Evolutionary conservation across 2,329 filamentous ascomycete genomes (phyloP).

Genomic region (Clarireedia paspali): DNA sequence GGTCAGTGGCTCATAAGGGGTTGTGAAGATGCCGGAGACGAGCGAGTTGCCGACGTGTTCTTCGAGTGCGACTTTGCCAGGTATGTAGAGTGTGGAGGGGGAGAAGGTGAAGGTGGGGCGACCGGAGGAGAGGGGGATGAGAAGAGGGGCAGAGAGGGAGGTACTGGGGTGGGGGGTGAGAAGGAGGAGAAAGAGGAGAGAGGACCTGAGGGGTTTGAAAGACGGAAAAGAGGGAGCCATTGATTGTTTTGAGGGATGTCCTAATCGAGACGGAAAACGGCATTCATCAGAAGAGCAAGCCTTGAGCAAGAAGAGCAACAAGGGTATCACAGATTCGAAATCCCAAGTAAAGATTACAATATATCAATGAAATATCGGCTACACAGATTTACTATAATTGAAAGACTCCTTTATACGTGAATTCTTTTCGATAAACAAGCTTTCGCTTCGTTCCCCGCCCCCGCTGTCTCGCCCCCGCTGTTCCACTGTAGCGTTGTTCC

Average conservation of each 20-base stretch:
- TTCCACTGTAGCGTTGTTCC: no score
- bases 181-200: slow-evolving; percentile 22
- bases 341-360: no score
- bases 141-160: slow-evolving; percentile 44
- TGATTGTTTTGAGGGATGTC: slow-evolving; percentile 25
- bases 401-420: no score
- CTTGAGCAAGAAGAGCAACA: slow-evolving; percentile 9
- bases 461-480: no score
- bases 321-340: no score
- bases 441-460: no score
- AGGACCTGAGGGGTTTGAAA: neutral
- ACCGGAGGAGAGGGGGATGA: neutral
- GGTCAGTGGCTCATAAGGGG: neutral
- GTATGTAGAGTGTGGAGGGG: neutral
- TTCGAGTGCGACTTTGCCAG: slow-evolving; percentile 1
- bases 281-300: slow-evolving; percentile 11
- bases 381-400: no score
- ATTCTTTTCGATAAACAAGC: no score
- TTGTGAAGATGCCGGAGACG: neutral
- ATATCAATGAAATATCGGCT: no score
- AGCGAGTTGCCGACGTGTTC: neutral
- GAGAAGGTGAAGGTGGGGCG: neutral
- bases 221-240: slow-evolving; percentile 15
- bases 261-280: slow-evolving; percentile 1
- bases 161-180: slow-evolving; percentile 33